Base-by-base conservation (phyloP, 2,329 filamentous ascomycete genomes). In the Calonectria ilicicola region DNA sequence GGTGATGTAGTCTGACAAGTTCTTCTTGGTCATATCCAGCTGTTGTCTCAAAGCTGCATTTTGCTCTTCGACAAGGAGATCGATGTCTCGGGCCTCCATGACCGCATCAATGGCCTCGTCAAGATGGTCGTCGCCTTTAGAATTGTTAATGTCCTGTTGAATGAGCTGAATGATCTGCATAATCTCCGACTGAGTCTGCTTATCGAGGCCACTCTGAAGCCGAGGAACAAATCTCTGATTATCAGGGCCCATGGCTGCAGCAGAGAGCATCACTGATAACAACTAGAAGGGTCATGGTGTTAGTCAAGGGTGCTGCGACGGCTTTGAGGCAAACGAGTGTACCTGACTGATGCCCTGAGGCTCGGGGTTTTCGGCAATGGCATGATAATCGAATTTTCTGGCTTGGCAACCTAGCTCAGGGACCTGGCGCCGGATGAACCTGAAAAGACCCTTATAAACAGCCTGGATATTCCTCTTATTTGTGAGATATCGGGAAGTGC, bases 191-290 rank as follows among this genome's bases (percentile, higher is more conserved):
- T 89, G 87, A 12, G 83, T 83, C 14, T 83, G 80, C 32, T 81
- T 81, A 74, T 88, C 86, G 32, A 89, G 81, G 40, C 79, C 80
- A 62, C 81, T 80, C 70, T 84, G 83, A 46, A 90, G 86, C 26
- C 82, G 82, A 9, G 81, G 81, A 53, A 93, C 86, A 79, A 91
- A 92, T 78, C 84, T 84, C 40, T 86, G 85, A 69, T 87, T 87
- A 67, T 90, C 88, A 29, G 90, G 88, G 15, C 91, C 91, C 79
- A 89, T 87, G 74, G 92, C 89, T 29, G 90, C 90, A n/a, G 92
- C 84, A 17, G 82, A 88, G 26, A 93, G 85, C 80, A 93, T 88
- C 68, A 93, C 86, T 71, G 91, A 90, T 49, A 93, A 85, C 64
- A 93, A 85, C 85, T 93, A 85, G 69, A 86, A 83, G 56, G 83